Evolutionary conservation across 306 rosid genomes (phyloP).

Genomic region (Quercus variabilis): DNA sequence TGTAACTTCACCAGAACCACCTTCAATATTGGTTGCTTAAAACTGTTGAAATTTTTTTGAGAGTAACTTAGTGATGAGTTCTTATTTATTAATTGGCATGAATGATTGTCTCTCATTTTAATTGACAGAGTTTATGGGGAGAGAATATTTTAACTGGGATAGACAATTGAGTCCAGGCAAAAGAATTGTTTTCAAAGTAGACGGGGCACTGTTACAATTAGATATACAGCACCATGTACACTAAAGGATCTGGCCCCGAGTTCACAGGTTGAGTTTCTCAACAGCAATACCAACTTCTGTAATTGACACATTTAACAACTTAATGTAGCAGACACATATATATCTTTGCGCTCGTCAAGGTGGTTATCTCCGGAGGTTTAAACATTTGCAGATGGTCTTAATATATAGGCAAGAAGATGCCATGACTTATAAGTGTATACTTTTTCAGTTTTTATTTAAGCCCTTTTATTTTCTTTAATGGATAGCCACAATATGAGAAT

Average conservation of each 20-base stretch:
- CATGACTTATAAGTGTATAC: background rate
- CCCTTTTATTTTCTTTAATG: background rate
- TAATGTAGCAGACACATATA: background rate
- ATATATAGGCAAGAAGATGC: background rate
- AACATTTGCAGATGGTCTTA: background rate
- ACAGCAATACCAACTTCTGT: background rate
- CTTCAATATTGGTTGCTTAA: background rate
- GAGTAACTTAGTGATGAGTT: background rate
- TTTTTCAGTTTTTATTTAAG: background rate
- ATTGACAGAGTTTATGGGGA: background rate
- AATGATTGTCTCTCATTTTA: background rate
- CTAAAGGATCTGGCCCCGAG: background rate
- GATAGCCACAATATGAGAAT: background rate
- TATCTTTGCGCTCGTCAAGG: background rate
- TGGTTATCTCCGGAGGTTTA: slow-evolving; percentile 1
- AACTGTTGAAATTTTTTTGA: background rate
- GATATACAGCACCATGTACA: background rate
- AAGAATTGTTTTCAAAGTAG: background rate
- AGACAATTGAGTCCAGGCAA: background rate
- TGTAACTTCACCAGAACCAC: background rate
- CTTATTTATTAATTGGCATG: too few species aligned
- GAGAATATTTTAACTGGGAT: background rate
- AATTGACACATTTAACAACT: background rate
- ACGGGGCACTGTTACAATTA: background rate
- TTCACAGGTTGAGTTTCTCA: background rate